These are phyloP conservation scores for Populus nigra DNA, from an alignment of 345 rosid species.

Conservation along the genomic window DNA sequence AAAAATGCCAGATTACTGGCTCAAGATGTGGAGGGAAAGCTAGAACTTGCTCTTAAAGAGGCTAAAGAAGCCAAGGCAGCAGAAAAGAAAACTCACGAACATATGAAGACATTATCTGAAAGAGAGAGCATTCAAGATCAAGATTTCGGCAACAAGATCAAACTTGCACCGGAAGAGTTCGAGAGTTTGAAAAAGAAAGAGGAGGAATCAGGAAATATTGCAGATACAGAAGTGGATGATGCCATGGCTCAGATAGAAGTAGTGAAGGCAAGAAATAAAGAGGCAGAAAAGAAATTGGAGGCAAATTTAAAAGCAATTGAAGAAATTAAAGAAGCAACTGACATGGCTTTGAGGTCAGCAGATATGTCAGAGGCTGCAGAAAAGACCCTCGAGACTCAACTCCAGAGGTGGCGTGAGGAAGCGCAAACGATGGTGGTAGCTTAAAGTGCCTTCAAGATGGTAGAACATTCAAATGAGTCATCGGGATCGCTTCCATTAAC, in stretches of 20 bases:
- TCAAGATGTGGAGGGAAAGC: conserved; percentile 47
- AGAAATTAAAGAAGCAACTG: conserved; percentile 70
- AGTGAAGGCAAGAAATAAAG: conserved; percentile 40
- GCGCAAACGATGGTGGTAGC: background rate
- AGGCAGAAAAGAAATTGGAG: conserved; percentile 45
- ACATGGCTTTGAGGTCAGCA: conserved; percentile 64
- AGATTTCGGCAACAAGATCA: conserved; percentile 37
- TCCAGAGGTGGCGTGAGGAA: conserved; percentile 53
- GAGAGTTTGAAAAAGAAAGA: conserved; percentile 49
- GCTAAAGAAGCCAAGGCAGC: conserved; percentile 56
- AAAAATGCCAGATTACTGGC: conserved; percentile 33
- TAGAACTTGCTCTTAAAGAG: conserved; percentile 40
- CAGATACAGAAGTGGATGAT: conserved; percentile 47
- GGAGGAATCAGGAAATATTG: conserved; percentile 43
- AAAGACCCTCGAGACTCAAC: conserved; percentile 58
- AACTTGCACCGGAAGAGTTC: conserved; percentile 51
- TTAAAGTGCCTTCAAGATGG: background rate
- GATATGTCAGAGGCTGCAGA: conserved; percentile 69
- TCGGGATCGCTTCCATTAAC: background rate
- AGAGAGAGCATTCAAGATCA: conserved; percentile 23
- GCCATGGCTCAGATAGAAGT: conserved; percentile 47
- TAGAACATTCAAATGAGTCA: background rate
- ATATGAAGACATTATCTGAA: conserved; percentile 47
- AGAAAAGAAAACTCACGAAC: conserved; percentile 48
- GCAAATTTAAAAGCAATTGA: conserved; percentile 51